Conservation (phyloP, 495 filamentous ascomycete genomes). For the Filosporella fistucella region DNA sequence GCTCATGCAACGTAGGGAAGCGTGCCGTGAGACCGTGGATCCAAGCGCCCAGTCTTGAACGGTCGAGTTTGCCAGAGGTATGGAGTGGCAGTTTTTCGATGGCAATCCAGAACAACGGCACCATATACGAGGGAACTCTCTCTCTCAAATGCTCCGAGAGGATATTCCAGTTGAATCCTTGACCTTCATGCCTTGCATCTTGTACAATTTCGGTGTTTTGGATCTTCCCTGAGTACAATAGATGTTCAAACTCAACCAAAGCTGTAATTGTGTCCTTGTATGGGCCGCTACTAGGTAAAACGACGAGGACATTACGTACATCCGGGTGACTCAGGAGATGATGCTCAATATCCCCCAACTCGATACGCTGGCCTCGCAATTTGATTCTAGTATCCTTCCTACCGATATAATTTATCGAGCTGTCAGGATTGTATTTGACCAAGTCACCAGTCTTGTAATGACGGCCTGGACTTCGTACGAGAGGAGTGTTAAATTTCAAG, state of each 20-base stretch:
- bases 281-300: neutral
- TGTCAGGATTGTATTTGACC: slow-evolving; percentile 25
- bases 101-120: neutral
- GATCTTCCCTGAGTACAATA: neutral
- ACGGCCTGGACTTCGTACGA: neutral
- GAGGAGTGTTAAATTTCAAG: slow-evolving; percentile 1
- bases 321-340: neutral
- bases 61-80: slow-evolving; percentile 34
- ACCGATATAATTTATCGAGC: slow-evolving; percentile 31
- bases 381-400: slow-evolving; percentile 26
- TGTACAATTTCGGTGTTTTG: neutral
- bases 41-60: neutral
- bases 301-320: neutral
- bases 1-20: neutral
- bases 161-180: neutral
- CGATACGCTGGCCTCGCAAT: slow-evolving; percentile 26
- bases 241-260: neutral
- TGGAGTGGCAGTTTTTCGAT: slow-evolving; percentile 29
- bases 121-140: neutral
- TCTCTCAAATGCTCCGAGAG: neutral
- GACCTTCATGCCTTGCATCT: neutral
- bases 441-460: slow-evolving; percentile 44
- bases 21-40: neutral
- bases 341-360: slow-evolving; percentile 24
- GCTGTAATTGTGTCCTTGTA: neutral